Evolutionary conservation across 306 rosid species (phyloP), one percentile per base, ranked within the genome.

Genomic region (Castanospermum australe): DNA sequence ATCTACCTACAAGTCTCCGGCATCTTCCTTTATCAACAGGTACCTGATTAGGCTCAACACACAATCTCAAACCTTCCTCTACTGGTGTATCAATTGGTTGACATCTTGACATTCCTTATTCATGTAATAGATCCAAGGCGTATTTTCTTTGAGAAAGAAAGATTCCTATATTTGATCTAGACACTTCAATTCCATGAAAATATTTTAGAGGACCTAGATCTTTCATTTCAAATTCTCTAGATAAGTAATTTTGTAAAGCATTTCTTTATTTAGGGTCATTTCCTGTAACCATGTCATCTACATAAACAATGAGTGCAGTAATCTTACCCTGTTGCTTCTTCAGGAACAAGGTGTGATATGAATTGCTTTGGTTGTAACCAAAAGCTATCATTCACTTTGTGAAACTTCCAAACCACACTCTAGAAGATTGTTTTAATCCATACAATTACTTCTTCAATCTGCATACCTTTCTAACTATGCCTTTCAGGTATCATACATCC

Each of bases 171-270:
- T 35, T 38, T 12, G 20, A 61, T 63, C 48, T 25, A 28, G 63
- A 63, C 0, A 61, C 72, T 63, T 47, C 36, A 0, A 54, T 72
- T 30, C 75, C 45, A 7, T 63, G 51, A 62, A 62, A 62, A 20
- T 5, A 73, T 8, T 60, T 75, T 20, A 61, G 32, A 2, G 17
- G n/a, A 45, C 35, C 60, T 13, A 75, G 79, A n/a, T 75, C 20
- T 61, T 75, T 75, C 60, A 60, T 60, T 60, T 75, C 79, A 62
- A 60, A 57, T 20, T 45, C 71, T 60, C 3, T n/a, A 15, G 47
- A 61, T 7, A 62, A 33, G 5, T 76, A 50, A 0, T 28, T 7
- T 14, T 48, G 24, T 2, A 44, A 18, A 0, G 47, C 80, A 18
- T 62, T 63, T 2, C 71, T 45, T 76, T 76, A 36, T 47, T 62